Conservation (phyloP, 805 yeast species). For the Nematodospora valgi region DNA sequence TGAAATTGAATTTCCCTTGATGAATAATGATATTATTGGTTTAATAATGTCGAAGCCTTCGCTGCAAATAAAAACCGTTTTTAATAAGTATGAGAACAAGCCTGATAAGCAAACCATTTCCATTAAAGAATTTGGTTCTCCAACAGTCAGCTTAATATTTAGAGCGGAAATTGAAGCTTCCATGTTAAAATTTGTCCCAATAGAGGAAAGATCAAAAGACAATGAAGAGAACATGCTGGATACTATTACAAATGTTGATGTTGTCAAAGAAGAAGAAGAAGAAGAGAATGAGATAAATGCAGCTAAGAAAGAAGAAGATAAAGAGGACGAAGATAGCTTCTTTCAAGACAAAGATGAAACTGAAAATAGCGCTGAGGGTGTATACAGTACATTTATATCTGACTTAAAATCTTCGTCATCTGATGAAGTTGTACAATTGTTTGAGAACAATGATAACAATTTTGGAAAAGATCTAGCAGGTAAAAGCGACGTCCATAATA, state of each 20-base stretch:
- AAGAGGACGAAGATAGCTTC: slow-evolving; percentile 4
- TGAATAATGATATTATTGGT: slow-evolving; percentile 28
- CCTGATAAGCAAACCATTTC: slow-evolving; percentile 11
- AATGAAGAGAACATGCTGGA: not conserved
- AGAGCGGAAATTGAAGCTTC: slow-evolving; percentile 12
- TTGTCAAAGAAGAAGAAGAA: slow-evolving; percentile 3
- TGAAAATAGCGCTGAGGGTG: not conserved
- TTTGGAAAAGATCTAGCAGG: not conserved
- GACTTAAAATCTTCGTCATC: not conserved
- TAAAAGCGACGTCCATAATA: too few relatives aligned
- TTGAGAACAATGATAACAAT: not conserved
- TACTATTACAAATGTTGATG: slow-evolving; percentile 4
- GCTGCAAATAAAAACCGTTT: slow-evolving; percentile 13
- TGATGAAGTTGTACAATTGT: not conserved
- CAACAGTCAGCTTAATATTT: slow-evolving; percentile 20
- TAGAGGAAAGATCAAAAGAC: not conserved
- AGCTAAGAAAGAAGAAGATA: slow-evolving; percentile 3
- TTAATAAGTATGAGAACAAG: slow-evolving; percentile 11
- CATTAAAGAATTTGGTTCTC: slow-evolving; percentile 18
- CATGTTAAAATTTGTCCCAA: slow-evolving; percentile 14
- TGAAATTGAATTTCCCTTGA: slow-evolving; percentile 13
- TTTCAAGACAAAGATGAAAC: not conserved
- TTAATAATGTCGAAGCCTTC: slow-evolving; percentile 34
- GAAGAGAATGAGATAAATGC: slow-evolving; percentile 1
- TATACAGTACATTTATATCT: not conserved